phyloP scores from a whole-genome alignment of 1,139 yeast species.

The Martiniozyma asiatica region DNA sequence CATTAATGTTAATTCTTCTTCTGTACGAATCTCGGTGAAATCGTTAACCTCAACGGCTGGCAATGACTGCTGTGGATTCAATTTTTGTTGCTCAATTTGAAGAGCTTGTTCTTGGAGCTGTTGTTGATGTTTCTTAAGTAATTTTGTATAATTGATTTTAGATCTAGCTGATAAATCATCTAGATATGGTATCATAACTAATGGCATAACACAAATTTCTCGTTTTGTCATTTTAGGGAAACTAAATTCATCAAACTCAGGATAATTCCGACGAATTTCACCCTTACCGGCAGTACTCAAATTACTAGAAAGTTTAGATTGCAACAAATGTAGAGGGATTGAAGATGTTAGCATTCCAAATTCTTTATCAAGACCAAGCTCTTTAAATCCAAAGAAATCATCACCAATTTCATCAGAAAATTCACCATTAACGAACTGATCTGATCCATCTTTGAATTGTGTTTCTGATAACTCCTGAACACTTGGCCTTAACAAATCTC shows the following conservation, averaged over 20 bases:
- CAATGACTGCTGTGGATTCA: conserved; percentile 15
- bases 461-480: conserved; percentile 61
- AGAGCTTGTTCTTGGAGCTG: conserved; percentile 20
- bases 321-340: conserved; percentile 81
- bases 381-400: conserved; percentile 94
- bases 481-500: conserved; percentile 76
- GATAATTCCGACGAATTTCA: conserved; percentile 41
- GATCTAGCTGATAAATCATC: conserved; percentile 39
- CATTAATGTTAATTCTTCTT: conserved; percentile 37
- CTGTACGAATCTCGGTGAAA: conserved; percentile 21
- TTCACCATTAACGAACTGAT: conserved; percentile 88
- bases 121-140: conserved; percentile 36
- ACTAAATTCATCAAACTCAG: conserved; percentile 45
- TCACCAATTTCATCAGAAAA: conserved; percentile 88
- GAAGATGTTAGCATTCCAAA: conserved; percentile 77
- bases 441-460: conserved; percentile 81
- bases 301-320: conserved; percentile 58
- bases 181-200: conserved; percentile 50
- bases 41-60: conserved; percentile 2
- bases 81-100: conserved; percentile 6
- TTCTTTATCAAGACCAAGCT: conserved; percentile 86
- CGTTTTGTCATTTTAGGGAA: conserved; percentile 37
- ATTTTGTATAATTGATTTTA: conserved; percentile 31
- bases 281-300: conserved; percentile 31
- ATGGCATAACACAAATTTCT: conserved; percentile 43